These are phyloP conservation scores for Albatrellus sp. DNA, from an alignment of 1,284 basidiomycete genomes.

Conservation along the genomic window DNA sequence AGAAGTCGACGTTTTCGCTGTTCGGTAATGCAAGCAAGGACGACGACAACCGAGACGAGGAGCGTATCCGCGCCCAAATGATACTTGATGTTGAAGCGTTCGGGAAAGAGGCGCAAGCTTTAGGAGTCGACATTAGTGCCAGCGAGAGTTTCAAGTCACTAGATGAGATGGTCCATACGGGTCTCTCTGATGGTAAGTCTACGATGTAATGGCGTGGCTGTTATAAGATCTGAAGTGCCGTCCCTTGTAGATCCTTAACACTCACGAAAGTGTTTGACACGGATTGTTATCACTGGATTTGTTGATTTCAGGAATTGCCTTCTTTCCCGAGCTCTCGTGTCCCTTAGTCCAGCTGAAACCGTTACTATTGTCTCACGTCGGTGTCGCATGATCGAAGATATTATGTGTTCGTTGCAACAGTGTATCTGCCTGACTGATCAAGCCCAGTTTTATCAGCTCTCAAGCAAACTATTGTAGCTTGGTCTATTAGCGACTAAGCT, in stretches of 20 bases:
- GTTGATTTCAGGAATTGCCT: neutral
- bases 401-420: too few relatives aligned
- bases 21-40: constrained; percentile 50
- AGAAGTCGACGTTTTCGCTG: constrained; percentile 68
- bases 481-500: too few relatives aligned
- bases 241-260: too few relatives aligned
- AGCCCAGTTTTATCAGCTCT: too few relatives aligned
- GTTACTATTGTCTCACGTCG: too few relatives aligned
- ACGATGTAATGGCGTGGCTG: too few relatives aligned
- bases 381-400: neutral
- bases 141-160: constrained; percentile 47
- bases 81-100: constrained; percentile 76
- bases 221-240: too few relatives aligned
- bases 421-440: neutral
- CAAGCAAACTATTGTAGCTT: neutral
- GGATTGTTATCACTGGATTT: neutral
- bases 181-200: constrained; percentile 16
- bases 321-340: too few relatives aligned
- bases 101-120: constrained; percentile 55
- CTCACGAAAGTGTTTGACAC: too few relatives aligned
- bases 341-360: too few relatives aligned
- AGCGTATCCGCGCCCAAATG: constrained; percentile 78
- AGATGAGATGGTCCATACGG: constrained; percentile 43
- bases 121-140: constrained; percentile 54
- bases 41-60: constrained; percentile 66